phyloP scores from a whole-genome alignment of 1,284 basidiomycete genomes.

The Schizopora paradoxa region DNA sequence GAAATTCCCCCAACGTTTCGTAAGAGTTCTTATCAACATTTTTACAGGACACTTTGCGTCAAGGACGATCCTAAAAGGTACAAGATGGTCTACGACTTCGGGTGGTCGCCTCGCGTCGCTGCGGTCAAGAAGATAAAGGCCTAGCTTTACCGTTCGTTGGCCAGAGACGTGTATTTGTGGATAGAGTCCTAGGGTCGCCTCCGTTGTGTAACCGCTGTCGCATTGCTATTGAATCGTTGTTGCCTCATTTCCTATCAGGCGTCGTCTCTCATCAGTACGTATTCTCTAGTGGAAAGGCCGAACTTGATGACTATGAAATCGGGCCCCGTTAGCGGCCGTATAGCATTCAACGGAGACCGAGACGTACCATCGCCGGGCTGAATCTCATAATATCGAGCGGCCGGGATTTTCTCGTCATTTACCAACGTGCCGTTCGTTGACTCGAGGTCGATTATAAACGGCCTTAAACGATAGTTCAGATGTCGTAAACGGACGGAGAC shows the following conservation, averaged over 20 bases:
- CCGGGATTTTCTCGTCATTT: slow-evolving; percentile 82
- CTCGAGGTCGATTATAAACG: slow-evolving; percentile 95
- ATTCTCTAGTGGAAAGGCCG: slow-evolving; percentile 81
- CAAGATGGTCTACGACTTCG: slow-evolving; percentile 33
- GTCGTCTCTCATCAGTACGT: slow-evolving; percentile 84
- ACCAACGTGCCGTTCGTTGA: slow-evolving; percentile 94
- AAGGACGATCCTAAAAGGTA: slow-evolving; percentile 54
- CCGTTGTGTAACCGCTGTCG: too few species aligned
- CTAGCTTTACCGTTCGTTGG: too few species aligned
- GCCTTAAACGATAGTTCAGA: slow-evolving; percentile 42
- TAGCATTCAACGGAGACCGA: slow-evolving; percentile 1
- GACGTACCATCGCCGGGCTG: slow-evolving; percentile 77
- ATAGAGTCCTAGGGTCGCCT: too few species aligned
- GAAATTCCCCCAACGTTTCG: background rate
- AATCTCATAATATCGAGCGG: slow-evolving; percentile 88
- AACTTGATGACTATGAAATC: slow-evolving; percentile 77
- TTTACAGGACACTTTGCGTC: slow-evolving; percentile 45
- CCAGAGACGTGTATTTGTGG: too few species aligned
- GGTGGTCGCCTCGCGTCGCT: slow-evolving; percentile 37
- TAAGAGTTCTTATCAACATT: slow-evolving; percentile 1
- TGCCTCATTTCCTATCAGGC: too few species aligned
- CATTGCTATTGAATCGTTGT: too few species aligned
- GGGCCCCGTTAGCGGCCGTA: slow-evolving; percentile 2
- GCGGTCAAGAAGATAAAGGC: slow-evolving; percentile 23
- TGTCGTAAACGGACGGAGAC: slow-evolving; percentile 11